Base-by-base conservation (phyloP, 2,329 filamentous ascomycete genomes). In the Nemania sp. region DNA sequence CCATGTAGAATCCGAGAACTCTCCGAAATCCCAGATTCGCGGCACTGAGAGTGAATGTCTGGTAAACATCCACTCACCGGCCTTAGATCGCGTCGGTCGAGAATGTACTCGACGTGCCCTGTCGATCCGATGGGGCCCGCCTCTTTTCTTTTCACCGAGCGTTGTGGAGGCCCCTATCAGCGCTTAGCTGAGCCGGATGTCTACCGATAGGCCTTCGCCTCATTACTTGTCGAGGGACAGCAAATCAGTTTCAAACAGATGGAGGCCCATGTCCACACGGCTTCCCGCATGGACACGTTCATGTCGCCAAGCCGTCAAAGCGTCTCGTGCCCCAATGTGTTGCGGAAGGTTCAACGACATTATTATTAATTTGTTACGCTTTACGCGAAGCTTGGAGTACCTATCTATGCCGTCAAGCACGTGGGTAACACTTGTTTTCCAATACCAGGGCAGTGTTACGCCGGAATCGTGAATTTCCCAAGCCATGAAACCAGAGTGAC, bases 241-340 rank as follows among this genome's bases (percentile, higher is more conserved):
- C 57, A 60, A 57, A 57, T 53, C 57, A 54, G 48, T 43, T 20
- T 15, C 17, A 20, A 46, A 50, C 32, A 32, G 25, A 34, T 20
- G 21, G 18, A 56, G 52, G 25, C 25, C 20, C 29, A 34, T 53
- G 35, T 45, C 60, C 35, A 17, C 35, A 53, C 60, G 54, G 50
- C 37, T 42, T 52, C 21, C 20, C 20, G 39, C 54, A 52, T 50
- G 42, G 45, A 52, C 54, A 54, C 40, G 46, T 51, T 20, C 37
- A 43, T 59, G 32, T 47, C 29, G 54, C 57, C 57, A 60, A 63
- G 57, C 54, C 15, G 39, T 58, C 53, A 37, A 49, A 39, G n/a
- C 29, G 53, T 43, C 57, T 37, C 25, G 43, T 48, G 45, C 43
- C 35, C 46, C 50, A 46, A 45, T 39, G 51, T 51, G 45, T 13